Conservation (phyloP, 108 stramenopile genomes). For the Hondaea fermentalgiana region DNA sequence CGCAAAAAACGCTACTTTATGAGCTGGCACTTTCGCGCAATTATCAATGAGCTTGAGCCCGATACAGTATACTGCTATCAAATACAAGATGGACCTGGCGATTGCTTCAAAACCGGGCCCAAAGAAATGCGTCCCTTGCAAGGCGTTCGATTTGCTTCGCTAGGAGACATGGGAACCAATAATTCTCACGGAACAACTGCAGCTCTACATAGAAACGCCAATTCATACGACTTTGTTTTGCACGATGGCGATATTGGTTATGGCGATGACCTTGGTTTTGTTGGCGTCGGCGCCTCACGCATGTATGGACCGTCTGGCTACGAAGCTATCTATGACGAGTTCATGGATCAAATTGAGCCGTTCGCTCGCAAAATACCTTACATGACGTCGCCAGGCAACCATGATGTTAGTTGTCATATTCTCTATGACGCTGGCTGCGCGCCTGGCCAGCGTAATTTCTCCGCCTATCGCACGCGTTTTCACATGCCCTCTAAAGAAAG, state of each 20-base stretch:
- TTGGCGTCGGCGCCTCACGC: not conserved
- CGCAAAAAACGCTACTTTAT: not conserved
- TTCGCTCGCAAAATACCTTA: slow-evolving; percentile 32
- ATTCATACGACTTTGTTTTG: not conserved
- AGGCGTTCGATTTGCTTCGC: not conserved
- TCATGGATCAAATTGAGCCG: not conserved
- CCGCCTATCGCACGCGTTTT: slow-evolving; percentile 41
- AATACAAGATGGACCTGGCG: not conserved
- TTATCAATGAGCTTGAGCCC: not conserved
- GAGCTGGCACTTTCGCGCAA: not conserved
- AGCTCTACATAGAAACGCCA: not conserved
- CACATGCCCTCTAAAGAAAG: slow-evolving; percentile 45
- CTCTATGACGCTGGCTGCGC: slow-evolving; percentile 6
- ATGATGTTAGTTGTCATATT: slow-evolving; percentile 39
- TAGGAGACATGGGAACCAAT: slow-evolving; percentile 13
- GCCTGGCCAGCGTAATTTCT: slow-evolving; percentile 32
- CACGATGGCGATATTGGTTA: slow-evolving; percentile 3
- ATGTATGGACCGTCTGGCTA: not conserved
- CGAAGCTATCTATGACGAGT: slow-evolving; percentile 10
- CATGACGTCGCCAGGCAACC: slow-evolving; percentile 47
- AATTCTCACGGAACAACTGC: not conserved
- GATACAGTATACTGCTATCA: not conserved
- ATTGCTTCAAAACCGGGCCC: not conserved
- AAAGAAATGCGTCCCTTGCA: no score
- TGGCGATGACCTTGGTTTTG: not conserved